Conservation (phyloP, 495 filamentous ascomycete genomes). For the Podospora anserina region DNA sequence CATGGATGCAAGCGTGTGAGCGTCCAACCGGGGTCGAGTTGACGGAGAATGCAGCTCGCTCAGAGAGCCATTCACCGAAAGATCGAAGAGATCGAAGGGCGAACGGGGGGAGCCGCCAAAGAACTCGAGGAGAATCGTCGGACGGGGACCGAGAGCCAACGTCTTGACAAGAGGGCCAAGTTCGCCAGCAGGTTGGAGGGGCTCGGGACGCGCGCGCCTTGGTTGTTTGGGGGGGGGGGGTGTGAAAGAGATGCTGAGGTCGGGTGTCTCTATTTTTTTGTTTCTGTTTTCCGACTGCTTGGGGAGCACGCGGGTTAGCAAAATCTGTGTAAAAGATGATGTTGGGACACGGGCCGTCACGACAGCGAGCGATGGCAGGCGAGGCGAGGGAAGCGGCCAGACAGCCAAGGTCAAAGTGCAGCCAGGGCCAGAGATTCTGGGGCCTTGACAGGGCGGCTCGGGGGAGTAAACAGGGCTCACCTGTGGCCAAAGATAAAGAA, state of each 20-base stretch:
- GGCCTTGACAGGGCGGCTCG: not conserved
- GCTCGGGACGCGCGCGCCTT: not conserved
- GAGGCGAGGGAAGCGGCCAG: conserved; percentile 1
- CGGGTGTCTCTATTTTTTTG: conserved; percentile 11
- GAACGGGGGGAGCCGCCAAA: not conserved
- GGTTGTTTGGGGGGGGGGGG: not conserved
- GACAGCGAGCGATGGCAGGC: not conserved
- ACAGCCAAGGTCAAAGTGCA: conserved; percentile 1
- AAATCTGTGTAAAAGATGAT: not conserved
- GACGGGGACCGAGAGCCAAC: not conserved
- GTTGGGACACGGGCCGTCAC: not conserved
- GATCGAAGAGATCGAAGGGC: not conserved
- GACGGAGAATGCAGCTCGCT: conserved; percentile 13
- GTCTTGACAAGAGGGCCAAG: not conserved
- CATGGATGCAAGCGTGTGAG: conserved; percentile 33
- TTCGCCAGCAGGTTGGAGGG: not conserved
- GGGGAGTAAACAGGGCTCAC: conserved; percentile 15
- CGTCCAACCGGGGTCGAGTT: conserved; percentile 21
- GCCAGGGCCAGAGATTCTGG: not conserved
- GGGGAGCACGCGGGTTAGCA: conserved; percentile 18
- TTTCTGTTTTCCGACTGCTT: conserved; percentile 21
- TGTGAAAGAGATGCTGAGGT: conserved; percentile 9
- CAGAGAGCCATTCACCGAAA: conserved; percentile 33
- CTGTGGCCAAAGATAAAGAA: conserved; percentile 26
- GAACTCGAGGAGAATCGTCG: not conserved